Base-by-base conservation (phyloP, 805 yeast genomes). In the Spathaspora gorwiae region DNA sequence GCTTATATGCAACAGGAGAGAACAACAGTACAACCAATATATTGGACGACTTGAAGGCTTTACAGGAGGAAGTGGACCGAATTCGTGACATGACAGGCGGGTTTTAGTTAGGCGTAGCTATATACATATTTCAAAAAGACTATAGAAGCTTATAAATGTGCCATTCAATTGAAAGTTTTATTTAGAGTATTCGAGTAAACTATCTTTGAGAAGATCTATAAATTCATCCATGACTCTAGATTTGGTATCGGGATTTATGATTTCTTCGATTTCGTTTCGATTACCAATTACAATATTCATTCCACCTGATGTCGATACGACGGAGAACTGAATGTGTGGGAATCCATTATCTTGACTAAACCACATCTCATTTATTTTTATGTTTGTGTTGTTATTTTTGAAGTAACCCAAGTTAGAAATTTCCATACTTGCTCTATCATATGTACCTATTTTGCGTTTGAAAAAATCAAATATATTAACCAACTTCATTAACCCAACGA, bases 31-130 rank as follows among this genome's bases (percentile, higher is more conserved):
- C 76, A 26, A 64, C 75, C 3, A 79, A 83, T 48, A 78, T 84
- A 19, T 61, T 84, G 52, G 82, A 83, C 39, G 85, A 84, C 56
- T 66, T 84, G 46, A 76, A 76, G 55, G 84, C 84, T 7, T 68
- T 84, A 40, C 88, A 84, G 54, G 83, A 74, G 33, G 90, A 84
- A 59, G 88, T 84, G 19, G 85, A 84, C 53, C 72, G 75, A 43
- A 65, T 84, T 43, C 62, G 75, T 47, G 61, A 59, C 45, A 62
- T 71, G 72, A 68, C 75, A 7, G 76, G 76, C 13, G 76, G 75
- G 11, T 71, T 70, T 48, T 70, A 55, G 34, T 42, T 31, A 35
- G 43, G 5, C 7, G 7, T 36, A 26, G 24, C 15, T 36, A 15
- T 36, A n/a, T 36, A 26, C 26, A 10, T 24, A 24, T 36, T n/a